Base-by-base conservation (phyloP, 1,139 yeast species). In the Geotrichum phurueaensis region DNA sequence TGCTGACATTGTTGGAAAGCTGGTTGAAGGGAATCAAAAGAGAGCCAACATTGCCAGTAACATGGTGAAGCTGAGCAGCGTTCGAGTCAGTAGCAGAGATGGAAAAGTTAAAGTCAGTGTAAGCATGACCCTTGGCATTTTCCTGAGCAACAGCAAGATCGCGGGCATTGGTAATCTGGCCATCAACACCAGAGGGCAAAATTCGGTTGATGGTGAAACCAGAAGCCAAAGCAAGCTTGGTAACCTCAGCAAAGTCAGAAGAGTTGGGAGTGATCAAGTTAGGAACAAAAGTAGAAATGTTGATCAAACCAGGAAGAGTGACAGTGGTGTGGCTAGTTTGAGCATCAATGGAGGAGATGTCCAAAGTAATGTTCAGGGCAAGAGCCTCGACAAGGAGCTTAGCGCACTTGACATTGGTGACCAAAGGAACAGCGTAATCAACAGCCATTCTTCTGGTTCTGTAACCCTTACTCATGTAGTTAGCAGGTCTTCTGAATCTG, bases 401-500 rank as follows among this genome's bases (percentile, higher is more conserved):
- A 66, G 99, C 99, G 80, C 94, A 86, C 79, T 95, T 95, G 68
- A 94, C 99, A 73, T 95, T 95, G 67, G 99, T 94, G 58, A 95
- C 97, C 75, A 95, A 82, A 59, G 99, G 99, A 73, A 95, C 89
- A 59, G 97, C 92, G 75, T 89, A 95, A 77, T 95, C 99, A 67
- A 95, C 98, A 68, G 99, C 99, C 98, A 95, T 89, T 81, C 99
- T 95, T 82, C 99, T 96, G 60, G 98, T 89, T 77, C 85, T 87
- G 82, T 95, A 95, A 75, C 99, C 99, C 80, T 89, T 91, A 47
- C 97, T 89, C 83, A 94, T 91, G 78, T 94, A 95, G 64, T 94
- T 89, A 60, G 99, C 97, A 64, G 99, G 99, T 78, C 99, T 91
- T 76, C 99, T 89, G 85, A 90, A 94, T 75, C 97, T 84, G 81